Evolutionary conservation across 176 grass and related monocot species (phyloP).

Genomic region (Carex myosuroides): DNA sequence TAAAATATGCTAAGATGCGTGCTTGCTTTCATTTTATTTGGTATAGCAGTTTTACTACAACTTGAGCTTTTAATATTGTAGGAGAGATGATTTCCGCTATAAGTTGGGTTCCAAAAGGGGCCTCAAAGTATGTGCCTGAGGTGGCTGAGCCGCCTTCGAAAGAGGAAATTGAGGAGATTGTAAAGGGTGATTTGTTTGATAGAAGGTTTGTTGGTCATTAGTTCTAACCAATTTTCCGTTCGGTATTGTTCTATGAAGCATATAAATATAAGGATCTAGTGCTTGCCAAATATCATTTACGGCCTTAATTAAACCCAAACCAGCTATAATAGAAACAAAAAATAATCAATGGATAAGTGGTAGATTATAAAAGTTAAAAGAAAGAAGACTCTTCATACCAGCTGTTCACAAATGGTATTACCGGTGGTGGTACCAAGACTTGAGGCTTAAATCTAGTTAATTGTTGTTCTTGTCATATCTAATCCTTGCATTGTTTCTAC

Average conservation of each 20-base stretch:
- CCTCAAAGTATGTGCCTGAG: conserved; percentile 49
- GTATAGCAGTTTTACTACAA: not conserved
- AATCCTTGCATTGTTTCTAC: not conserved
- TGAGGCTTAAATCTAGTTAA: not conserved
- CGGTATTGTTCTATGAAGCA: not conserved
- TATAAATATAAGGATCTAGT: not conserved
- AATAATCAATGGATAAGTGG: not conserved
- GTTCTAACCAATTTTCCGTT: not conserved
- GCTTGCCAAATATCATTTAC: not conserved
- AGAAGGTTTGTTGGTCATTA: conserved; percentile 20
- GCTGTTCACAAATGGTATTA: not conserved
- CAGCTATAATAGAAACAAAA: not conserved
- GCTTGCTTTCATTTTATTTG: not conserved
- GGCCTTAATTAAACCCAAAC: not conserved
- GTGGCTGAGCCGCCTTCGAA: conserved; percentile 72
- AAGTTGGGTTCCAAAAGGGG: conserved; percentile 81
- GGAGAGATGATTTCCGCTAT: conserved; percentile 71
- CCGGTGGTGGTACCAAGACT: not conserved
- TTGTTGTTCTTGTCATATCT: not conserved
- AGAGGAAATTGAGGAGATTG: conserved; percentile 64
- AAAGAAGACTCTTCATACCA: not conserved
- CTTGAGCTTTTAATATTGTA: not conserved
- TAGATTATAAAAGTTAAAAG: not conserved
- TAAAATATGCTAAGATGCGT: not conserved
- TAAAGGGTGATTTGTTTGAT: conserved; percentile 21